phyloP scores from a whole-genome alignment of 1,139 yeast genomes.

The Suhomyces bolitotheri region DNA sequence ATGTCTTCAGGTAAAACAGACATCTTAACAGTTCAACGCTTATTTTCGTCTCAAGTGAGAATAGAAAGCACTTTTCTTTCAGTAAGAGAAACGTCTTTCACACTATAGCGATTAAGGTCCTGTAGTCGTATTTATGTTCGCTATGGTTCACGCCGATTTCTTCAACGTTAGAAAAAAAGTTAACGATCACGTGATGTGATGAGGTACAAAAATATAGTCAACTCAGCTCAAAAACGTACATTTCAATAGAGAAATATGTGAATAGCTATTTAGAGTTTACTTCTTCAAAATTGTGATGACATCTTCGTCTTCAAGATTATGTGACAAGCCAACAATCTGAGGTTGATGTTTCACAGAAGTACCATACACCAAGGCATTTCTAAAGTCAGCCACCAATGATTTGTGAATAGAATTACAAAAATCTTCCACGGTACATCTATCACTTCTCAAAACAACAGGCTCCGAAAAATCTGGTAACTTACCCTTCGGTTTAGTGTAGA shows the following conservation, averaged over 20 bases:
- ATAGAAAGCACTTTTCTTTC: not conserved
- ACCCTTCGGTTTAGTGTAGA: conserved; percentile 97
- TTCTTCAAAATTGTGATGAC: conserved; percentile 93
- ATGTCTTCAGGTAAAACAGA: conserved; percentile 65
- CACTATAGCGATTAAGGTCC: too few species aligned
- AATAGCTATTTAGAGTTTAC: too few species aligned
- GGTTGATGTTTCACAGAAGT: conserved; percentile 96
- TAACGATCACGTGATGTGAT: conserved; percentile 10
- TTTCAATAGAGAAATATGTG: too few species aligned
- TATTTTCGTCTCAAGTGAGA: not conserved
- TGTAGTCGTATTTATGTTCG: too few species aligned
- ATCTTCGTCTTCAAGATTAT: conserved; percentile 87
- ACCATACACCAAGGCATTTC: conserved; percentile 88
- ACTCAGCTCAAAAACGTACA: too few species aligned
- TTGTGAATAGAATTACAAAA: conserved; percentile 97
- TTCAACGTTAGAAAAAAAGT: conserved; percentile 10
- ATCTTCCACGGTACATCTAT: conserved; percentile 85
- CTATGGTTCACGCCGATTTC: conserved; percentile 10
- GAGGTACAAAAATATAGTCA: conserved; percentile 2
- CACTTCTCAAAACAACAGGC: conserved; percentile 87
- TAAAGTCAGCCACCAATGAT: conserved; percentile 87
- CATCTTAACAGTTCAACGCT: conserved; percentile 29
- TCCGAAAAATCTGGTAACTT: conserved; percentile 88
- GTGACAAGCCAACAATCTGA: conserved; percentile 89
- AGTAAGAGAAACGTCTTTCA: too few species aligned